Base-by-base conservation (phyloP, 2,329 filamentous ascomycete genomes). In the Chaetomium globosum region DNA sequence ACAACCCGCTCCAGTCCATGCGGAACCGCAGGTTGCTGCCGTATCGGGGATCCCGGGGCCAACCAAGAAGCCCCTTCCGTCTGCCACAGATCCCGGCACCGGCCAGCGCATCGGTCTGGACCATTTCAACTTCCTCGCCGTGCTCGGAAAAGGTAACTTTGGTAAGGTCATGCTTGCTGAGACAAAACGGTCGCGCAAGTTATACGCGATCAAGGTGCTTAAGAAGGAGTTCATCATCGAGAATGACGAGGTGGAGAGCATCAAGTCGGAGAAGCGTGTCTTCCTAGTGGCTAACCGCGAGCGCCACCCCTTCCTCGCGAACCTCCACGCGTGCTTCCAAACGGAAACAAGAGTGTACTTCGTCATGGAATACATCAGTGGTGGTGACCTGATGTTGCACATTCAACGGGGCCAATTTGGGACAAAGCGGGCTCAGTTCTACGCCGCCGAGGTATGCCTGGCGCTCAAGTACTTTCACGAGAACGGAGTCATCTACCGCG, bases 191-290 rank as follows among this genome's bases (percentile, higher is more conserved):
- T 88, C 91, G 10, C 92, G 93, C 78, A 91, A 94, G 77, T 83
- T 99, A 8, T 99, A 98, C 76, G 95, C 95, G 64, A 99, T 99
- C 79, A 99, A 99, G 80, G 95, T 99, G 46, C 81, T 99, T 72
- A 99, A 99, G 85, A 99, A 99, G 81, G 95, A 99, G 77, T 99
- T 99, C 77, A 99, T 99, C 75, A 99, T 99, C 68, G 96, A 99
- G 77, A 97, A 99, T 70, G 95, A 99, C 75, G 95, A 99, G 80
- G 95, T 99, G 8, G 95, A 99, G 78, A 98, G 94, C 78, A 97
- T 93, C 51, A 88, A 94, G 69, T 99, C 95, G 0, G 95, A 99
- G 79, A 99, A 99, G 85, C 87, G 95, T 69, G 96, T 99, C 19
- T 97, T 98, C 81, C 78, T 99, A 76, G 90, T 99, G 75, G 95